phyloP scores from a whole-genome alignment of 441 rosid genomes.

The Corymbia citriodora region DNA sequence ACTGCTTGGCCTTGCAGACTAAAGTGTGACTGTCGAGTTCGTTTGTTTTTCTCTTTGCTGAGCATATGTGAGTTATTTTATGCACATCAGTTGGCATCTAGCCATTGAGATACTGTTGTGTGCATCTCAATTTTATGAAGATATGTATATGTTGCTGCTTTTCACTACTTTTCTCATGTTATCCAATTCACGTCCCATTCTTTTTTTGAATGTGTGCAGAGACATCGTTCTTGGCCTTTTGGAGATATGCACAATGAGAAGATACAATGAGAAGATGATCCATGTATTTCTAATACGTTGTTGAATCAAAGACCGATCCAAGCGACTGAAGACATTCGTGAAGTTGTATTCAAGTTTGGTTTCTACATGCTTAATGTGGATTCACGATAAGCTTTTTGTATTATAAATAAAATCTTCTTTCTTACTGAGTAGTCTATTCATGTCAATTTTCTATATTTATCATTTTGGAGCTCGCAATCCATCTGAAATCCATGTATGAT shows the following conservation, averaged over 20 bases:
- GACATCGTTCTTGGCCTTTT: not conserved
- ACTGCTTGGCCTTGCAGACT: rapidly evolving
- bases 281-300: rapidly evolving
- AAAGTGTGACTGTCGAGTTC: not conserved
- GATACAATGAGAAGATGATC: not conserved
- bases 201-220: not conserved
- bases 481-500: not conserved
- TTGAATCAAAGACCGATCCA: not conserved
- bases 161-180: not conserved
- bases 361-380: not conserved
- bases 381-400: not conserved
- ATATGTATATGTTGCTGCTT: not conserved
- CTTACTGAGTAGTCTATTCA: not conserved
- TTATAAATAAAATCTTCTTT: not conserved
- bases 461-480: not conserved
- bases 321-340: not conserved
- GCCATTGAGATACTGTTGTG: not conserved
- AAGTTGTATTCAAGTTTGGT: not conserved
- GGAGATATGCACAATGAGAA: not conserved
- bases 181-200: not conserved
- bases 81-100: not conserved
- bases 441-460: not conserved
- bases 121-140: not conserved
- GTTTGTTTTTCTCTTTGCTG: not conserved
- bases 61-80: not conserved